Evolutionary conservation across 495 filamentous ascomycete species (phyloP).

Genomic region (Tuber borchii): DNA sequence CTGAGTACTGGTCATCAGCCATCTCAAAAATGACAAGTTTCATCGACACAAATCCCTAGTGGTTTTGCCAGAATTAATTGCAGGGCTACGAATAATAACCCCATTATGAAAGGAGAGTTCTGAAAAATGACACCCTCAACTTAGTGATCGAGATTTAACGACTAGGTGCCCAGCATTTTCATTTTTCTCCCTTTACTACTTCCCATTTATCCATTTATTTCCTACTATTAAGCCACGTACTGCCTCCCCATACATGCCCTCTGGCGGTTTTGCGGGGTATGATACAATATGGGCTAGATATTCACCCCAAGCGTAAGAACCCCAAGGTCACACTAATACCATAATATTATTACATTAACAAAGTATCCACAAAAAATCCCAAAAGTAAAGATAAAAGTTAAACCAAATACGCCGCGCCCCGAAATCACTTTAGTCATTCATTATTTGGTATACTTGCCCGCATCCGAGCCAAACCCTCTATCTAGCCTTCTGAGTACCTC

Average conservation of each 20-base stretch:
- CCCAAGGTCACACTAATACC: neutral
- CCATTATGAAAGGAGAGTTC: neutral
- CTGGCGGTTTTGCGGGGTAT: neutral
- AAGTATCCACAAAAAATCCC: neutral
- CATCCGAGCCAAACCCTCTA: slow-evolving; percentile 59
- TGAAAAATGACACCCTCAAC: neutral
- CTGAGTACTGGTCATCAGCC: neutral
- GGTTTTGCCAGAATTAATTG: neutral
- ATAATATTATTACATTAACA: neutral
- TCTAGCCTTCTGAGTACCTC: slow-evolving; percentile 77
- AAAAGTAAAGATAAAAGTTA: neutral
- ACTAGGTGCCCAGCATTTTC: neutral
- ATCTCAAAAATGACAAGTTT: neutral
- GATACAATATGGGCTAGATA: too few relatives aligned
- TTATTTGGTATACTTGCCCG: neutral
- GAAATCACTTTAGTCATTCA: neutral
- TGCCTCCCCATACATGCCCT: neutral
- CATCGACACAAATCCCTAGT: neutral
- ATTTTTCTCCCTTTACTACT: neutral
- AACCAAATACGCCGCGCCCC: neutral
- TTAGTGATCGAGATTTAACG: neutral
- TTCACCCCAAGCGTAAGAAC: neutral
- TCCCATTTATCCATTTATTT: neutral
- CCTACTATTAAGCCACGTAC: neutral
- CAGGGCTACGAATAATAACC: neutral